phyloP scores from a whole-genome alignment of 164 flowering plant species.

The Stephania japonica region DNA sequence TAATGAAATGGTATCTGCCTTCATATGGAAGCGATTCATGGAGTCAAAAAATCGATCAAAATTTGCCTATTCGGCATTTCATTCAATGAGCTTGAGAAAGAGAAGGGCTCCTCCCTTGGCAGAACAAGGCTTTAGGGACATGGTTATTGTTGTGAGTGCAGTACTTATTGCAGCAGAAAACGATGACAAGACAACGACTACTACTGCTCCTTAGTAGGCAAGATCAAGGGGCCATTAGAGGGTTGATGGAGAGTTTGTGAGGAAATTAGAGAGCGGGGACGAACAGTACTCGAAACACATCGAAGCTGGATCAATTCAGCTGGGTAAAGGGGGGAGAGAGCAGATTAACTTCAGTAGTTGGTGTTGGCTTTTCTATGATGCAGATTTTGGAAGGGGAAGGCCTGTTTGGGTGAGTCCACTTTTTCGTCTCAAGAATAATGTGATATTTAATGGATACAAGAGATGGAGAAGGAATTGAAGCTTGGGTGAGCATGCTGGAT shows the following conservation, averaged over 20 bases:
- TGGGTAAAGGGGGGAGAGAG: neutral
- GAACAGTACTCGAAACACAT: neutral
- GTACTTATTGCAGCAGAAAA: too few species aligned
- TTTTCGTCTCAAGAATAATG: conserved; percentile 14
- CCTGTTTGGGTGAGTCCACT: conserved; percentile 28
- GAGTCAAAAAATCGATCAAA: conserved; percentile 3
- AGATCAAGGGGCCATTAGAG: neutral
- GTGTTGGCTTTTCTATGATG: conserved; percentile 7
- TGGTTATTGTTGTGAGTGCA: neutral
- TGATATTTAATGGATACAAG: conserved; percentile 20
- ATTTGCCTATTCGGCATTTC: conserved; percentile 4
- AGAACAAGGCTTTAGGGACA: conserved; percentile 17
- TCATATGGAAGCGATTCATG: conserved; percentile 20
- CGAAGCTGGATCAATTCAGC: neutral
- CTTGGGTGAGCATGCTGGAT: conserved; percentile 21
- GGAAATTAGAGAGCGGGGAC: neutral
- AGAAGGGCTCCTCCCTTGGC: conserved; percentile 20
- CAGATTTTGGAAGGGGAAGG: conserved; percentile 19
- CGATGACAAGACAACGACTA: neutral
- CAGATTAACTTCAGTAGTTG: conserved; percentile 4
- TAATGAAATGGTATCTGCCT: conserved; percentile 16
- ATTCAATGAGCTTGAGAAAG: conserved; percentile 16
- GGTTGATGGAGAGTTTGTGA: neutral
- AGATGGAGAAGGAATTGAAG: conserved; percentile 20
- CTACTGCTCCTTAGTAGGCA: neutral